Evolutionary conservation across 1,284 basidiomycete genomes (phyloP), one percentile per base, ranked within the genome.

Genomic region (Vanrija sp.): DNA sequence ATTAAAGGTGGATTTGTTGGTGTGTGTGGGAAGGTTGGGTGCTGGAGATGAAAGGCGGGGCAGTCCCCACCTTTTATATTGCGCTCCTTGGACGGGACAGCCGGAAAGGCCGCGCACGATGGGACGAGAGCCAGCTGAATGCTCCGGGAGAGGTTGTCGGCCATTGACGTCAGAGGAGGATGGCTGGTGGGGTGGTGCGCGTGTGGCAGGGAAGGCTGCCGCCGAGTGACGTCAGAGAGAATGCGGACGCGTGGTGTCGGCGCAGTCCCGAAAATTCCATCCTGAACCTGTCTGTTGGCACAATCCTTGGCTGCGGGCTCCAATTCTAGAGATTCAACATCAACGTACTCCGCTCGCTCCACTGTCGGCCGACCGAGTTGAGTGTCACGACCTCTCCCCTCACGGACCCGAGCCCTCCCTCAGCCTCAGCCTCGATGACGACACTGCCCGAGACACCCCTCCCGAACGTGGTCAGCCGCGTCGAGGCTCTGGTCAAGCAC

Each of bases 401-500:
- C n/a, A n/a, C n/a, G n/a, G n/a, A n/a, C n/a, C n/a, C n/a, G n/a
- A n/a, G n/a, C 31, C 4, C 31, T 31, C 24, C 31, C 12, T 31
- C 31, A 9, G 25, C 6, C 31, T 31, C 9, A 4, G 12, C 31
- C 31, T 9, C 31, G 12, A 31, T 31, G 31, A 31, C 31, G 31
- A 31, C 31, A 31, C 12, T 14, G 31, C 1, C 31, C 8, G 31
- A 31, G 9, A 14, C 31, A 31, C 12, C 38, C 38, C n/a, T 9
- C 38, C 38, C 38, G 12, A 39, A 20, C 38, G 38, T 20, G n/a
- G 45, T 83, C 16, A 75, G 76, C 1, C 81, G 78, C 4, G 86
- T 86, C 0, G 86, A 90, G 67, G 78, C 78, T 51, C 78, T 89
- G 42, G 90, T 91, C 83, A 71, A 81, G 47, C 78, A 83, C 39